phyloP scores from a whole-genome alignment of 2,329 filamentous ascomycete genomes.

The Dothideomycetes sp. region DNA sequence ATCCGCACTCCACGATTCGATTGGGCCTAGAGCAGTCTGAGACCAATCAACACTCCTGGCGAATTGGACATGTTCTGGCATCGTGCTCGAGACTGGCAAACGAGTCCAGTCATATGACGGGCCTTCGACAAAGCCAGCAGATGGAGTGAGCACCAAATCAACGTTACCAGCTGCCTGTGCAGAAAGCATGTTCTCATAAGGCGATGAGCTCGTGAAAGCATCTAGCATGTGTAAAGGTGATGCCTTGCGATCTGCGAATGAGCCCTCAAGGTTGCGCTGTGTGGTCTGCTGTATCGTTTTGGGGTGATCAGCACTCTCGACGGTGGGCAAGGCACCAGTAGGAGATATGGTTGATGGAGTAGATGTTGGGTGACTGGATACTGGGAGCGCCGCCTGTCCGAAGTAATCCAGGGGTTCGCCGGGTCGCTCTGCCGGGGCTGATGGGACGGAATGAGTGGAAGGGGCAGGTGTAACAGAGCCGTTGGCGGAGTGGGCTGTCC shows the following conservation, averaged over 20 bases:
- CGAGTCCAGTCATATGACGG: constrained; percentile 74
- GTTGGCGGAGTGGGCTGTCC: constrained; percentile 2
- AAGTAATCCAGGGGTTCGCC: constrained; percentile 32
- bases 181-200: constrained; percentile 30
- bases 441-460: constrained; percentile 2
- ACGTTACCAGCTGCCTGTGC: constrained; percentile 25
- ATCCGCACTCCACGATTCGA: constrained; percentile 61
- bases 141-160: constrained; percentile 20
- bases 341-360: neutral
- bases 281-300: neutral
- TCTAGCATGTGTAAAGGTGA: neutral
- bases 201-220: constrained; percentile 11
- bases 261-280: constrained; percentile 1
- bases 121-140: constrained; percentile 15
- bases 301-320: constrained; percentile 3
- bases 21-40: constrained; percentile 60
- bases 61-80: constrained; percentile 63
- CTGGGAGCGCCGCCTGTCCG: constrained; percentile 18
- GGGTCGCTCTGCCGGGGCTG: neutral
- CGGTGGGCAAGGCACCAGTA: constrained; percentile 6
- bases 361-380: constrained; percentile 3
- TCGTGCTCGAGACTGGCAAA: constrained; percentile 49
- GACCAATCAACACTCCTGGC: constrained; percentile 64
- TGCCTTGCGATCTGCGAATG: constrained; percentile 9
- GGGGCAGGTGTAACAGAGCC: too few species aligned